Conservation (phyloP, 345 rosid genomes). For the Gossypium raimondii region DNA sequence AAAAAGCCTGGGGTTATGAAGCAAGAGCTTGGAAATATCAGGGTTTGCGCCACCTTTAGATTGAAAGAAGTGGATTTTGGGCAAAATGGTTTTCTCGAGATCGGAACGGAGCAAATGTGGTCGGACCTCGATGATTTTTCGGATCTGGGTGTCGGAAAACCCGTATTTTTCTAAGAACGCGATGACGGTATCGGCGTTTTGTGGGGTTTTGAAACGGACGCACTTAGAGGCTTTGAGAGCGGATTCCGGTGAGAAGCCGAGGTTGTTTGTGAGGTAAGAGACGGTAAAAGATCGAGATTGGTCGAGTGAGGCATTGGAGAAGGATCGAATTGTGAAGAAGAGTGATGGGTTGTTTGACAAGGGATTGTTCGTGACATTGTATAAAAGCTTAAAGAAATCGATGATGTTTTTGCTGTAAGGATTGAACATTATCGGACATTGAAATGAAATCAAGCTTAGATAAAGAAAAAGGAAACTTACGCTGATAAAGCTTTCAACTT, state of each 20-base stretch:
- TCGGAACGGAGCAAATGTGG: slow-evolving; percentile 22
- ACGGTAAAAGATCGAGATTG: slow-evolving; percentile 19
- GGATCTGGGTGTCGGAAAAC: slow-evolving; percentile 22
- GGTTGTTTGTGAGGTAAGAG: slow-evolving; percentile 9
- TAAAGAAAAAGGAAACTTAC: neutral
- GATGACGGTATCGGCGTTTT: slow-evolving; percentile 16
- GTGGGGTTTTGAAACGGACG: neutral
- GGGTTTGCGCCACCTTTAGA: slow-evolving; percentile 1
- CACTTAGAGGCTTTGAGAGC: neutral
- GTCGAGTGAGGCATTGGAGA: neutral
- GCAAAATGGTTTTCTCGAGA: slow-evolving; percentile 15
- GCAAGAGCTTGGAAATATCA: slow-evolving; percentile 12
- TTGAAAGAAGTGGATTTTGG: neutral
- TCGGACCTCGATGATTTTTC: slow-evolving; percentile 11
- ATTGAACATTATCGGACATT: neutral
- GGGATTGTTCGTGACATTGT: neutral
- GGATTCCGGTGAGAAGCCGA: neutral
- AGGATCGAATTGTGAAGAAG: slow-evolving; percentile 4
- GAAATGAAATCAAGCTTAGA: neutral
- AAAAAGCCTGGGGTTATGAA: slow-evolving; percentile 19
- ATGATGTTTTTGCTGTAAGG: neutral
- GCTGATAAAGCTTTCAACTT: neutral
- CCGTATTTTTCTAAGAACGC: neutral
- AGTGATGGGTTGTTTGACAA: neutral
- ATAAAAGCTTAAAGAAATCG: neutral